Conservation (phyloP, 495 filamentous ascomycete genomes). For the Podospora didyma region DNA sequence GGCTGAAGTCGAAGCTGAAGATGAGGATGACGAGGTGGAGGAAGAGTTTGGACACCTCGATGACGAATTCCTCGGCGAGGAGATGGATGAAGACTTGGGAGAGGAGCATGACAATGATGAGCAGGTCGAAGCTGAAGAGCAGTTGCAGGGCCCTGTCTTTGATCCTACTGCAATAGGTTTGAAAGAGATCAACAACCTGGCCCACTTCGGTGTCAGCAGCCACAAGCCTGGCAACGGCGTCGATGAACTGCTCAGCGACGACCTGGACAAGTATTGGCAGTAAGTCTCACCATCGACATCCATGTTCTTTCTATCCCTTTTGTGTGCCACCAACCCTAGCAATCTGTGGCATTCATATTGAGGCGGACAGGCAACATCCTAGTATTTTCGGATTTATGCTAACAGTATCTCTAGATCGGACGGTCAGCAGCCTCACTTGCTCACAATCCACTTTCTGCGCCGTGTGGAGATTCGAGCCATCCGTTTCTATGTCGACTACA, state of each 20-base stretch:
- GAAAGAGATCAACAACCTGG: conserved; percentile 91
- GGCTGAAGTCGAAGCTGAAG: conserved; percentile 11
- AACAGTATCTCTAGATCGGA: conserved; percentile 57
- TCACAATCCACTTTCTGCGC: conserved; percentile 94
- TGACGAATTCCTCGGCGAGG: conserved; percentile 23
- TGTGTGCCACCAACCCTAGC: too few relatives aligned
- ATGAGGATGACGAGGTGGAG: conserved; percentile 5
- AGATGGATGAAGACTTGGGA: conserved; percentile 22
- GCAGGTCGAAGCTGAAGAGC: conserved; percentile 25
- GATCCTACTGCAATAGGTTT: conserved; percentile 51
- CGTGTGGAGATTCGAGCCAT: conserved; percentile 79
- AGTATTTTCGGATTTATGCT: conserved; percentile 2
- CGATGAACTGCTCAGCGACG: conserved; percentile 75
- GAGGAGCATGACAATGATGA: conserved; percentile 21
- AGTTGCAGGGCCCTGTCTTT: conserved; percentile 25
- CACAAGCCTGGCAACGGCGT: conserved; percentile 90
- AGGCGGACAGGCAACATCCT: too few relatives aligned
- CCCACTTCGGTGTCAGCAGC: conserved; percentile 87
- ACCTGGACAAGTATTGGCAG: conserved; percentile 86
- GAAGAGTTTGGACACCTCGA: conserved; percentile 7
- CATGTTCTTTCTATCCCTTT: neutral
- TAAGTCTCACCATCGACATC: conserved; percentile 26
- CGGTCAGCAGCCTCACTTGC: conserved; percentile 89
- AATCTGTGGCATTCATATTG: too few relatives aligned
- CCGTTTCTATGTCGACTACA: conserved; percentile 85